Percentiles rank a stretch among this genome's conserved stretches.
phyloP scores from a whole-genome alignment of 768 basidiomycete species.

The Kwoniella dendrophila region DNA sequence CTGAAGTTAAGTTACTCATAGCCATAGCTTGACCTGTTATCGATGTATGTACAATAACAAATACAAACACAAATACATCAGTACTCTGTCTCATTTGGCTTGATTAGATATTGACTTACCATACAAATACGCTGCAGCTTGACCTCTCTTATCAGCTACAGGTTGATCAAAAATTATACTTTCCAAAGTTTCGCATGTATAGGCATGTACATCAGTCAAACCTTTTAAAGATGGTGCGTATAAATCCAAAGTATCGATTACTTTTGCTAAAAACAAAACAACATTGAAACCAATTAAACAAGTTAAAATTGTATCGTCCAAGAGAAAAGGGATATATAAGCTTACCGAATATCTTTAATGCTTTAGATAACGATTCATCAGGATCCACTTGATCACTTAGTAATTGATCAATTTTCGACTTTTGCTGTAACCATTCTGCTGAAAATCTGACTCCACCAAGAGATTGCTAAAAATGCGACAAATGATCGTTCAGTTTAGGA shows the following conservation, averaged over 20 bases:
- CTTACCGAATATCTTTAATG: slow-evolving; percentile 38
- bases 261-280: slow-evolving; percentile 29
- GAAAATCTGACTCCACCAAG: slow-evolving; percentile 30
- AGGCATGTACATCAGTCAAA: slow-evolving; percentile 40
- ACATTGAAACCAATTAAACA: not conserved
- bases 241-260: slow-evolving; percentile 43
- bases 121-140: slow-evolving; percentile 37
- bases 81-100: no score
- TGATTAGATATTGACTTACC: slow-evolving; percentile 15
- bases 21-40: slow-evolving; percentile 41
- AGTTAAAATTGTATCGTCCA: no score
- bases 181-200: slow-evolving; percentile 37
- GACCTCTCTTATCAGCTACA: slow-evolving; percentile 10
- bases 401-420: slow-evolving; percentile 24
- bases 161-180: slow-evolving; percentile 34
- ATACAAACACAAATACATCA: no score
- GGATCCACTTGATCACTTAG: slow-evolving; percentile 18
- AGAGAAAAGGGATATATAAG: not conserved
- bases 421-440: slow-evolving; percentile 30
- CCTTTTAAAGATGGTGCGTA: slow-evolving; percentile 43
- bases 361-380: slow-evolving; percentile 23
- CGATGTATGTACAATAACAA: no score
- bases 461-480: slow-evolving; percentile 18
- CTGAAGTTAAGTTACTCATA: slow-evolving; percentile 34
- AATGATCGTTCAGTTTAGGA: not conserved